A percentile compares a stretch with the other conserved stretches of the same genome.
Evolutionary conservation across 805 yeast species (phyloP).

Genomic region (Kregervanrija fluxuum): DNA sequence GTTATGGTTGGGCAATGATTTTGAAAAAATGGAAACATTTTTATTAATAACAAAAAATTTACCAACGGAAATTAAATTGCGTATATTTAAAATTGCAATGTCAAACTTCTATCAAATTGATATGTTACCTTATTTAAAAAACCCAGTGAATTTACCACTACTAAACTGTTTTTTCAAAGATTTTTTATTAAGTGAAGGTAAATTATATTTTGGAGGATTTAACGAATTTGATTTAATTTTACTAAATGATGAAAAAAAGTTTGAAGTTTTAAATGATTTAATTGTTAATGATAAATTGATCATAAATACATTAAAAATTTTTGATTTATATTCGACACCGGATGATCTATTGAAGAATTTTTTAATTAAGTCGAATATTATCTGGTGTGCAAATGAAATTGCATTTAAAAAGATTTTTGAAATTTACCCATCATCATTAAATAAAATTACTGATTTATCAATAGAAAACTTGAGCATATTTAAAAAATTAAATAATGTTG

Average conservation of each 20-base stretch:
- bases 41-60: not conserved
- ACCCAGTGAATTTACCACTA: not conserved
- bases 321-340: not conserved
- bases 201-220: constrained; percentile 9
- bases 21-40: not conserved
- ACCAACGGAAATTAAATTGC: constrained; percentile 4
- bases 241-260: not conserved
- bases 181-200: constrained; percentile 6
- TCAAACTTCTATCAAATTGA: constrained; percentile 4
- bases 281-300: not conserved
- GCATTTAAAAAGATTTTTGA: constrained; percentile 1
- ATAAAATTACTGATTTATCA: constrained; percentile 5
- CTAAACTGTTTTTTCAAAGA: constrained; percentile 5
- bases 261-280: not conserved
- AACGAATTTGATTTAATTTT: constrained; percentile 7
- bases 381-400: constrained; percentile 6
- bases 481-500: not conserved
- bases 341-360: constrained; percentile 1
- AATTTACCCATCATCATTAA: constrained; percentile 1
- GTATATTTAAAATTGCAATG: constrained; percentile 3
- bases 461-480: constrained; percentile 1
- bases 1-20: not conserved
- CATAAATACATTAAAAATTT: constrained; percentile 6
- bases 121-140: not conserved
- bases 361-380: not conserved